Evolutionary conservation across 805 yeast genomes (phyloP).

Genomic region (Starmerella bacillaris): DNA sequence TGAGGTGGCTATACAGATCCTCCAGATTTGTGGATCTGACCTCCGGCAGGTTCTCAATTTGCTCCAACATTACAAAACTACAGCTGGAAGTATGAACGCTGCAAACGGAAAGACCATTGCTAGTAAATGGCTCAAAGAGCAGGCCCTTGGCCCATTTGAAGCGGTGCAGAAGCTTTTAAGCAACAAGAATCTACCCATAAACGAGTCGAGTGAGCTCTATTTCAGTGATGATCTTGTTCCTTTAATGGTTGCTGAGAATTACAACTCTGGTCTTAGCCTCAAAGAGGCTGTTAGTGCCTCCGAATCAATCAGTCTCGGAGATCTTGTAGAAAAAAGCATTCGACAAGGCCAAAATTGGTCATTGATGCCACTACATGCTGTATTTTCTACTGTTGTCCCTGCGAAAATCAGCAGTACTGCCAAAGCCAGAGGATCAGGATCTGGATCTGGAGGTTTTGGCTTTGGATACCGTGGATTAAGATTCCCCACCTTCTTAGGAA

Average conservation of each 20-base stretch:
- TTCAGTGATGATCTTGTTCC: slow-evolving; percentile 94
- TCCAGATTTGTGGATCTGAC: slow-evolving; percentile 71
- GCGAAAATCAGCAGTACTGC: slow-evolving; percentile 24
- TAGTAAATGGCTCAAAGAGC: slow-evolving; percentile 70
- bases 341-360: slow-evolving; percentile 92
- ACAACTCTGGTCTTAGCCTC: slow-evolving; percentile 34
- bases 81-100: slow-evolving; percentile 44
- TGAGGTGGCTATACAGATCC: slow-evolving; percentile 63
- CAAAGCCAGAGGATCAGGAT: too few species aligned
- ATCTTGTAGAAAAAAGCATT: slow-evolving; percentile 60
- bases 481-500: slow-evolving; percentile 79
- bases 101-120: slow-evolving; percentile 47
- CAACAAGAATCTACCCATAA: slow-evolving; percentile 30
- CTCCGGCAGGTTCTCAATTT: slow-evolving; percentile 86
- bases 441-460: too few species aligned
- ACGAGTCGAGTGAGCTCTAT: slow-evolving; percentile 71
- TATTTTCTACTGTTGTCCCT: slow-evolving; percentile 71
- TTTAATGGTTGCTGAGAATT: slow-evolving; percentile 89
- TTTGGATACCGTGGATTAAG: slow-evolving; percentile 28
- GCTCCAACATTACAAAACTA: slow-evolving; percentile 64
- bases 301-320: slow-evolving; percentile 70
- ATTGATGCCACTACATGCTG: slow-evolving; percentile 75
- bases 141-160: slow-evolving; percentile 84
- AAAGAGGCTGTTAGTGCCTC: slow-evolving; percentile 61
- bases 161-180: slow-evolving; percentile 50